Conservation (phyloP, 164 flowering plant species). For the Litsea cubeba region DNA sequence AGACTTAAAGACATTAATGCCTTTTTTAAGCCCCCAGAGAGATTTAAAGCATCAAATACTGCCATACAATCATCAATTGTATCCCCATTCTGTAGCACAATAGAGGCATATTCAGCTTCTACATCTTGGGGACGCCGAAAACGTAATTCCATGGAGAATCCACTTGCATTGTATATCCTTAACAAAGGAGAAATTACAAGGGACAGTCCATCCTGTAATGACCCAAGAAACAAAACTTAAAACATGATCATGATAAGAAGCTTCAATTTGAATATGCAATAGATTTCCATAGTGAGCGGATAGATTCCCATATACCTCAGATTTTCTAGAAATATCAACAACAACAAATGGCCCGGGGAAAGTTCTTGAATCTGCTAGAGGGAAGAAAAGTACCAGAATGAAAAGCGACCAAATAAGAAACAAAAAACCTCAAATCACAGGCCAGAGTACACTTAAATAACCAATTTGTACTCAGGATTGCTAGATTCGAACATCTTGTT, state of each 20-base stretch:
- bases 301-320: constrained; percentile 47
- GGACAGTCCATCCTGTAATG: constrained; percentile 71
- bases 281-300: constrained; percentile 1
- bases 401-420: neutral
- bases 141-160: constrained; percentile 62
- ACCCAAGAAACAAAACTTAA: constrained; percentile 1
- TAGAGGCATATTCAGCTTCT: constrained; percentile 54
- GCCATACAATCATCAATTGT: constrained; percentile 78
- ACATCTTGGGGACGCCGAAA: constrained; percentile 62
- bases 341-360: constrained; percentile 88
- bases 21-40: constrained; percentile 66
- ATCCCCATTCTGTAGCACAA: constrained; percentile 60
- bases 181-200: constrained; percentile 71
- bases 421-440: neutral
- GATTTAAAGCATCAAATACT: constrained; percentile 60
- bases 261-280: neutral
- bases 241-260: neutral
- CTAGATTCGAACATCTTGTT: constrained; percentile 1
- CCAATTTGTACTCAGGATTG: neutral
- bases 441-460: neutral
- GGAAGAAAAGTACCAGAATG: neutral
- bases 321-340: constrained; percentile 55
- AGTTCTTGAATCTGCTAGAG: constrained; percentile 56
- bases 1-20: constrained; percentile 70
- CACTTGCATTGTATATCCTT: constrained; percentile 78